Conservation (phyloP, 192 early-diverging fungal species). For the Coemansia sp. region DNA sequence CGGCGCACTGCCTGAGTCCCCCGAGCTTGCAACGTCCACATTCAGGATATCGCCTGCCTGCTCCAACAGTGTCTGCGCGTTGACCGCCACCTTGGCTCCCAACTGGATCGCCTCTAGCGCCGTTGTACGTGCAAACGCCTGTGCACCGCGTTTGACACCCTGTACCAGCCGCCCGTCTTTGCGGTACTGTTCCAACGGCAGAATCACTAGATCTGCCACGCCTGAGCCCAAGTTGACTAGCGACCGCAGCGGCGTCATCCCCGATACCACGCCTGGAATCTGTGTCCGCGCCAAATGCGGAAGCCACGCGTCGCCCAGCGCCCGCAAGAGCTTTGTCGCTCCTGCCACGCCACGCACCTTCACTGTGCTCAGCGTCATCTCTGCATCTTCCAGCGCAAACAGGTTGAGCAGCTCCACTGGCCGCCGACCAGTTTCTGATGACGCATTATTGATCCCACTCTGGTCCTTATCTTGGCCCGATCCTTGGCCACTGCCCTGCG, state of each 20-base stretch:
- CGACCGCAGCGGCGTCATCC: slow-evolving; percentile 84
- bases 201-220: slow-evolving; percentile 84
- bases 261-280: slow-evolving; percentile 83
- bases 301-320: slow-evolving; percentile 74
- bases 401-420: slow-evolving; percentile 77
- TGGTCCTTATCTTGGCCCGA: background rate
- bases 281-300: slow-evolving; percentile 93
- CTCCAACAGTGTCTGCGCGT: slow-evolving; percentile 86
- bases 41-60: slow-evolving; percentile 82
- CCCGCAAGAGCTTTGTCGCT: slow-evolving; percentile 62
- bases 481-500: background rate
- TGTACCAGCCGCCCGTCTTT: slow-evolving; percentile 87
- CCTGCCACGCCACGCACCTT: slow-evolving; percentile 80
- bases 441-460: background rate
- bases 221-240: slow-evolving; percentile 89
- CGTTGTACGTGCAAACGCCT: slow-evolving; percentile 85
- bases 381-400: slow-evolving; percentile 87
- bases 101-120: slow-evolving; percentile 90
- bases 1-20: slow-evolving; percentile 34
- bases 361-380: slow-evolving; percentile 79
- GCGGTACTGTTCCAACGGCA: slow-evolving; percentile 92
- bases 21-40: slow-evolving; percentile 32
- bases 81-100: slow-evolving; percentile 81
- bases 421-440: slow-evolving; percentile 5
- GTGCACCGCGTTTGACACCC: slow-evolving; percentile 83